Base-by-base conservation (phyloP, 257 asterid genomes). In the Coffea eugenioides region DNA sequence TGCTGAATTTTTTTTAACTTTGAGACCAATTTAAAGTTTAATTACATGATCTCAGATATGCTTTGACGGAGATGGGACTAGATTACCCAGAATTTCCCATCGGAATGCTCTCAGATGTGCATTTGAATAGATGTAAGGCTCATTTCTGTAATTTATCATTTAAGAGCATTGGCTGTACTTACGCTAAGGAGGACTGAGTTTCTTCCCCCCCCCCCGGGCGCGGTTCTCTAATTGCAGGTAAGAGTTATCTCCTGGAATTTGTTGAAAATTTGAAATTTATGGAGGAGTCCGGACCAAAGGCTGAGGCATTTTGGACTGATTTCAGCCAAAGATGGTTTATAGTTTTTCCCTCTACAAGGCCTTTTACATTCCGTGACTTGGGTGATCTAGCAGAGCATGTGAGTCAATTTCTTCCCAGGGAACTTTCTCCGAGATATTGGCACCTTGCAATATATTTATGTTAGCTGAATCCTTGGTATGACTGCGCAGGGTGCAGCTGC, bases 21-120 rank as follows among this genome's bases (percentile, higher is more conserved):
- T 25, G 27, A 25, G 12, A 3, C 65, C 20, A 4, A 6, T 71
- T 18, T 70, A n/a, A 25, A 27, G 4, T 68, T 10, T 12, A 8
- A 2, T 5, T 6, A 73, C 25, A 27, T 59, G 3, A 69, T 71
- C 56, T 46, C 77, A 93, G 99, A 85, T 96, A 94, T 82, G 97
- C 98, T 25, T 69, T 96, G 87, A 88, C 92, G 97, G 98, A 96
- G 79, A 90, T 90, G 88, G 99, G 90, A 14, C 80, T 89, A 10
- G 98, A 94, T 81, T 85, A 88, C 75, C 92, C 93, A 1, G 96
- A 94, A 34, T 69, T 96, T 23, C 99, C 98, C 0, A n/a, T 94
- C 23, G 98, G 97, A n/a, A 92, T 96, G 97, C 87, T 94, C 25
- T 85, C 92, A 12, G 84, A 88, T 69, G 25, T 82, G 54, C 97